These are phyloP conservation scores for Annulohypoxylon bovei DNA, from an alignment of 495 filamentous ascomycete genomes.

Conservation along the genomic window DNA sequence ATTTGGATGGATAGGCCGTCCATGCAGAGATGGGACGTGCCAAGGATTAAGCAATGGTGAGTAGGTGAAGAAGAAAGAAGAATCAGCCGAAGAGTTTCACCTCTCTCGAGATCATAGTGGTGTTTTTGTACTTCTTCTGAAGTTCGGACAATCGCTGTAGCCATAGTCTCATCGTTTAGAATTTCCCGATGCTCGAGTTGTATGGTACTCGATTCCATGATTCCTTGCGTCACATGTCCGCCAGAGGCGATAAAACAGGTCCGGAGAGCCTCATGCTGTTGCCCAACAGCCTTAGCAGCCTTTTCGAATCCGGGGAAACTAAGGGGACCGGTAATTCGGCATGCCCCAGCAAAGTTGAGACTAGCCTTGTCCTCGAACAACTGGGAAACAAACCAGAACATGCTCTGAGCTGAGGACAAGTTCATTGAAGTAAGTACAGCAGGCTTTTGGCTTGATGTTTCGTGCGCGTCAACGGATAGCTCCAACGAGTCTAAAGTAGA, in stretches of 20 bases:
- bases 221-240: slow-evolving; percentile 3
- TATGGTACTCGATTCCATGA: not conserved
- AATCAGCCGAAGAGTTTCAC: not conserved
- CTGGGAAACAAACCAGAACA: not conserved
- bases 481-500: not conserved
- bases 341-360: not conserved
- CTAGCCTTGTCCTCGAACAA: not conserved
- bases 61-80: not conserved
- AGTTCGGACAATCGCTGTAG: not conserved
- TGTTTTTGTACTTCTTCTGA: not conserved
- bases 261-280: slow-evolving; percentile 54
- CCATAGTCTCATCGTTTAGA: not conserved
- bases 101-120: not conserved
- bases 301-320: not conserved
- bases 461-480: not conserved
- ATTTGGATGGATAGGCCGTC: not conserved
- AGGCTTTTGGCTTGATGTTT: not conserved
- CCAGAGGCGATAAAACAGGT: slow-evolving; percentile 52
- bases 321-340: not conserved
- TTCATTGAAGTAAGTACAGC: not conserved
- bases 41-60: not conserved
- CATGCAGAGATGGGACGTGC: not conserved
- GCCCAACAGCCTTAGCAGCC: slow-evolving; percentile 14
- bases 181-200: not conserved
- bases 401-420: not conserved